Conservation (phyloP, 495 filamentous ascomycete species). For the Hypoxylon lienhwacheense region DNA sequence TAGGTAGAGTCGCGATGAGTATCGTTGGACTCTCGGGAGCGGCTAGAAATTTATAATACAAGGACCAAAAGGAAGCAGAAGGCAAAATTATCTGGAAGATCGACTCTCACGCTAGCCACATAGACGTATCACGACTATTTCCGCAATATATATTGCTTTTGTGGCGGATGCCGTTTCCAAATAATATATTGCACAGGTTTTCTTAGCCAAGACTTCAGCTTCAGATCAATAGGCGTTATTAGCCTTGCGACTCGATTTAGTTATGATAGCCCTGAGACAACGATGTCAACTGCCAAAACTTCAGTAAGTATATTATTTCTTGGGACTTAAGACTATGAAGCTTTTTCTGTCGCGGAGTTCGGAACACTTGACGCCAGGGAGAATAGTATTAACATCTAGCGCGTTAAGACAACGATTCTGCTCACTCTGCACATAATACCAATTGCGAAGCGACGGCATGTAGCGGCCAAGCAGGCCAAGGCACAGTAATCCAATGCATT, state of each 20-base stretch:
- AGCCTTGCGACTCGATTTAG: slow-evolving; percentile 20
- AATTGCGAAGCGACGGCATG: slow-evolving; percentile 7
- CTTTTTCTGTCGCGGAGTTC: slow-evolving; percentile 11
- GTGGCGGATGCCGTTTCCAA: neutral
- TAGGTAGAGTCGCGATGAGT: slow-evolving; percentile 2
- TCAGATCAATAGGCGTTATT: slow-evolving; percentile 20
- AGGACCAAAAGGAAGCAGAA: slow-evolving; percentile 8
- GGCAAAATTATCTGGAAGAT: slow-evolving; percentile 14
- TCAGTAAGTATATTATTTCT: slow-evolving; percentile 1
- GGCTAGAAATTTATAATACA: slow-evolving; percentile 15
- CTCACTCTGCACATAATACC: slow-evolving; percentile 5
- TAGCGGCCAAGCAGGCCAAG: slow-evolving; percentile 19
- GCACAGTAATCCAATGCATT: neutral
- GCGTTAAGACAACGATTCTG: slow-evolving; percentile 12
- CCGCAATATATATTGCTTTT: slow-evolving; percentile 22
- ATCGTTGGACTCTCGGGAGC: slow-evolving; percentile 12
- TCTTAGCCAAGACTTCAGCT: slow-evolving; percentile 29
- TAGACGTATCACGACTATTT: slow-evolving; percentile 10
- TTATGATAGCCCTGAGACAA: neutral
- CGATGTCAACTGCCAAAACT: neutral
- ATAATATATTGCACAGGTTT: slow-evolving; percentile 6
- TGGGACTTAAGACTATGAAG: neutral
- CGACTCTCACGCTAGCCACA: slow-evolving; percentile 4
- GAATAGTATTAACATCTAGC: slow-evolving; percentile 13
- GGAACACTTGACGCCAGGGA: slow-evolving; percentile 11